Evolutionary conservation across 2,329 filamentous ascomycete genomes (phyloP).

Genomic region (Lithohypha guttulata): DNA sequence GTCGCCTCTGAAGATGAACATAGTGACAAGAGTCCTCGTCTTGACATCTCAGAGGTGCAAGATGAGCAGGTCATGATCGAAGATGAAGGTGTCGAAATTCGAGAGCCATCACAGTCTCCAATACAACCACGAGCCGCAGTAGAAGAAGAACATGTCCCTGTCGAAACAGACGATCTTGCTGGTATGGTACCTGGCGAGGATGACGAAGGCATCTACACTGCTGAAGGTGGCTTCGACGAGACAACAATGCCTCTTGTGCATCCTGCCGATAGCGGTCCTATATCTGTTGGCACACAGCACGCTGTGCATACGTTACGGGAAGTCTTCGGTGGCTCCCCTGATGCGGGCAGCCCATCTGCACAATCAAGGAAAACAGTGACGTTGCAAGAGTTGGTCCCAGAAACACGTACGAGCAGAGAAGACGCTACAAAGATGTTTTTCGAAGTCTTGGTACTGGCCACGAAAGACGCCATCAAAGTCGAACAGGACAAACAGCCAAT

Average conservation of each 20-base stretch:
- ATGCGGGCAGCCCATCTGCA: constrained; percentile 57
- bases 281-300: constrained; percentile 86
- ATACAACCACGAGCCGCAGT: constrained; percentile 43
- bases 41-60: constrained; percentile 56
- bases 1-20: constrained; percentile 55
- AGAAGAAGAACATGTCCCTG: constrained; percentile 25
- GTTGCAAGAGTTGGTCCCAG: constrained; percentile 85
- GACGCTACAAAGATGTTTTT: constrained; percentile 99
- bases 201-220: constrained; percentile 33
- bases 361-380: constrained; percentile 67
- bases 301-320: constrained; percentile 91
- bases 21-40: constrained; percentile 53
- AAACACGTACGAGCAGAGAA: constrained; percentile 65
- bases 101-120: constrained; percentile 48
- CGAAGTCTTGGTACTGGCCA: constrained; percentile 86
- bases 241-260: constrained; percentile 66
- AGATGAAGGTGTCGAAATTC: constrained; percentile 43
- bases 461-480: constrained; percentile 95
- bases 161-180: constrained; percentile 38
- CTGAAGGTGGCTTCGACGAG: constrained; percentile 58
- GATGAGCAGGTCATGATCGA: constrained; percentile 35
- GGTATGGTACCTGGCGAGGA: constrained; percentile 36
- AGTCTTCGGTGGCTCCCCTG: constrained; percentile 59
- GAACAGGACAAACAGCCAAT: too few relatives aligned
- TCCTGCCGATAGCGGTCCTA: constrained; percentile 71